Percentiles rank a stretch among this genome's conserved stretches.
Evolutionary conservation across 768 basidiomycete species (phyloP).

Genomic region (Strobilomyces confusus): DNA sequence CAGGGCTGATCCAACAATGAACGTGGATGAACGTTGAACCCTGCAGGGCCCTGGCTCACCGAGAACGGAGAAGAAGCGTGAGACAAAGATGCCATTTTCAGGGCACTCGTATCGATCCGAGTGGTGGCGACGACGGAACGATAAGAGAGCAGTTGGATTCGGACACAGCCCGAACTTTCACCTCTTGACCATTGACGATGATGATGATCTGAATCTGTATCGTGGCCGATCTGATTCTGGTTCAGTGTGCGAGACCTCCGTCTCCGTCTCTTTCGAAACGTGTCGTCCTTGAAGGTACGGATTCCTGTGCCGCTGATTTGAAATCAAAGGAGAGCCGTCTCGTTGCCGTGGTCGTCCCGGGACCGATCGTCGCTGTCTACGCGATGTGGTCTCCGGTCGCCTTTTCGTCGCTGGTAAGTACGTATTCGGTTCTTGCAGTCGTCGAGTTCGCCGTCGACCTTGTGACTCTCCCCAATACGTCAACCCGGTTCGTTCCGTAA

Average conservation of each 20-base stretch:
- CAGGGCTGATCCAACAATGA: not conserved
- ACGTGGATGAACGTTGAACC: too few species aligned
- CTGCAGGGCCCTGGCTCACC: not conserved
- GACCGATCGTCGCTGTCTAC: not conserved
- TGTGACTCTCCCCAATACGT: constrained; percentile 12
- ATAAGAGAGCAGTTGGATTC: constrained; percentile 20
- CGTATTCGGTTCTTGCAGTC: not conserved
- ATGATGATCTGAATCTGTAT: constrained; percentile 4
- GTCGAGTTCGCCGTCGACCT: constrained; percentile 15
- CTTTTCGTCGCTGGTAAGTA: constrained; percentile 3
- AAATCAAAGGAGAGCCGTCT: not conserved
- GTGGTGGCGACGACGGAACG: constrained; percentile 1
- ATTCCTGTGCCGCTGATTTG: constrained; percentile 5
- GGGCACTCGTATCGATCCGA: constrained; percentile 27
- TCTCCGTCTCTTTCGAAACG: constrained; percentile 2
- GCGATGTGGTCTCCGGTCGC: not conserved
- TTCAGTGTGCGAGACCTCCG: constrained; percentile 4
- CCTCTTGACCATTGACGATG: constrained; percentile 15
- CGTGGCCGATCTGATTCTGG: not conserved
- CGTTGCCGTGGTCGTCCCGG: not conserved
- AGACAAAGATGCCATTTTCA: not conserved
- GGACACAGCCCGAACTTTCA: not conserved
- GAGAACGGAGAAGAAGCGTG: not conserved
- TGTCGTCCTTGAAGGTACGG: constrained; percentile 13
- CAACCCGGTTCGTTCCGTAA: constrained; percentile 15